Evolutionary conservation across 352 stramenopile genomes (phyloP).

Genomic region (Phytophthora capsici): DNA sequence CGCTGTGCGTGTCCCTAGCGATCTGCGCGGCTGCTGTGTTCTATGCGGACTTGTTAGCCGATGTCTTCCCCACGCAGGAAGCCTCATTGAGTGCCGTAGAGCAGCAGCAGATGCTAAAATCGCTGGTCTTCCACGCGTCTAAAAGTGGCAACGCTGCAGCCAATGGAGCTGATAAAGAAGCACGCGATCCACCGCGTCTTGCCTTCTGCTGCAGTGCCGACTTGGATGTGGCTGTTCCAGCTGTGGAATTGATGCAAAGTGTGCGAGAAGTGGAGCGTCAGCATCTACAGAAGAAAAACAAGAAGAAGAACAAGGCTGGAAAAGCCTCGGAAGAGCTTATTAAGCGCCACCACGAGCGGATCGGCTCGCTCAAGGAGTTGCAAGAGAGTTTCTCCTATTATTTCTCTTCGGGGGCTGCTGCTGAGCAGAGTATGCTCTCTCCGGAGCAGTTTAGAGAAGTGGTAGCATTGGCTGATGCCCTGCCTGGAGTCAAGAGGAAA

Average conservation of each 20-base stretch:
- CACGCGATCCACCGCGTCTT: constrained; percentile 44
- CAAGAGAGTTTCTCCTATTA: constrained; percentile 88
- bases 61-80: constrained; percentile 48
- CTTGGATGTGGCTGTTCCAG: constrained; percentile 77
- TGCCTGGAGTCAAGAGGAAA: constrained; percentile 65
- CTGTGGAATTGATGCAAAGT: constrained; percentile 76
- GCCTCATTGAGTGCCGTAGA: constrained; percentile 48
- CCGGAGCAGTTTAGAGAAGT: constrained; percentile 78
- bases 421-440: constrained; percentile 85
- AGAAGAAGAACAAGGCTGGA: constrained; percentile 32
- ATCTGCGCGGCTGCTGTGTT: constrained; percentile 59
- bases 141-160: constrained; percentile 25
- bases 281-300: constrained; percentile 51
- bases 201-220: constrained; percentile 88
- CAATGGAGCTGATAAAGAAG: not conserved
- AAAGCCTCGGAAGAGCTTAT: constrained; percentile 33
- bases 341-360: constrained; percentile 75
- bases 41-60: constrained; percentile 65
- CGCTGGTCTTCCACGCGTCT: constrained; percentile 65
- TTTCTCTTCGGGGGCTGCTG: constrained; percentile 78
- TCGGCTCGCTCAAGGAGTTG: constrained; percentile 61
- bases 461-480: constrained; percentile 66
- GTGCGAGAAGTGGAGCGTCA: constrained; percentile 54
- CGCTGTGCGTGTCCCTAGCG: constrained; percentile 57
- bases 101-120: constrained; percentile 71